A percentile compares a stretch with the other conserved stretches of the same genome.
Evolutionary conservation across 805 yeast genomes (phyloP).

Genomic region (Kuraishia capsulata): DNA sequence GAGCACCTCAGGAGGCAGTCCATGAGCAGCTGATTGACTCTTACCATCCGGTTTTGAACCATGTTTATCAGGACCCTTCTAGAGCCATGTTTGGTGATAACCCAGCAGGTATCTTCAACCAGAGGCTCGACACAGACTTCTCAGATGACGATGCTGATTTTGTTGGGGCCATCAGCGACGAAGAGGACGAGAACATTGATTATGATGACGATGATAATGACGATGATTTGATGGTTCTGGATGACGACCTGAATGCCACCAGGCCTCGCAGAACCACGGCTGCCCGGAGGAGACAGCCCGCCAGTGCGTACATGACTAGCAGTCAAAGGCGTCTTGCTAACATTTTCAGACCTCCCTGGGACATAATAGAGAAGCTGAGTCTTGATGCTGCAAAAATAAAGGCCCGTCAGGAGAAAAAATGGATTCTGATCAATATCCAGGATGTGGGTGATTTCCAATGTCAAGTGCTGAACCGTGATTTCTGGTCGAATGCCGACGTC

Average conservation of each 20-base stretch:
- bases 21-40: slow-evolving; percentile 70
- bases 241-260: slow-evolving; percentile 23
- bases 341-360: slow-evolving; percentile 91
- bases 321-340: slow-evolving; percentile 66
- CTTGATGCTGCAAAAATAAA: slow-evolving; percentile 65
- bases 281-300: slow-evolving; percentile 18
- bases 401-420: slow-evolving; percentile 58
- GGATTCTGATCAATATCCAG: slow-evolving; percentile 87
- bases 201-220: slow-evolving; percentile 26
- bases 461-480: slow-evolving; percentile 85
- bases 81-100: slow-evolving; percentile 40
- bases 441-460: slow-evolving; percentile 79
- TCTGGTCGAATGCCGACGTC: slow-evolving; percentile 70
- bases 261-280: slow-evolving; percentile 8
- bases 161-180: no score
- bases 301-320: slow-evolving; percentile 18
- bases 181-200: slow-evolving; percentile 26
- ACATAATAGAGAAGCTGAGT: slow-evolving; percentile 58
- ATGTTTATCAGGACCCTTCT: slow-evolving; percentile 13
- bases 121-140: slow-evolving; percentile 17
- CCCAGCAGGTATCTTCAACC: slow-evolving; percentile 52
- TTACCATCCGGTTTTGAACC: slow-evolving; percentile 10
- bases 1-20: slow-evolving; percentile 70
- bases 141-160: slow-evolving; percentile 13
- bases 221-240: slow-evolving; percentile 24